Evolutionary conservation across 352 stramenopile species (phyloP), one percentile per base, ranked within the genome.

Genomic region (Globisporangium cystogenes): DNA sequence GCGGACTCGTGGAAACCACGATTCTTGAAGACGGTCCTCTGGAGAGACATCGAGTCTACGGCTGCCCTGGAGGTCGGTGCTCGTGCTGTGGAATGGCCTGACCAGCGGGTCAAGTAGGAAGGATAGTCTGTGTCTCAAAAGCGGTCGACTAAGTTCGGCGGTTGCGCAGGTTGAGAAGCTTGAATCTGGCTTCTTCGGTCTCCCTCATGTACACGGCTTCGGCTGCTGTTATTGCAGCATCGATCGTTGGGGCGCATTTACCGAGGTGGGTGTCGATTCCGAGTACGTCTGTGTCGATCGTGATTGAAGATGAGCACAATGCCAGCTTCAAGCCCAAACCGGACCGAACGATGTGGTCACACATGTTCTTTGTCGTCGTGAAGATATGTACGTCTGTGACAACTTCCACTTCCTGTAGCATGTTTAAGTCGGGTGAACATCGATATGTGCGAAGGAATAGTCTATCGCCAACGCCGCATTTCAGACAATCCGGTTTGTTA

Each of bases 21-120:
- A n/a, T n/a, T n/a, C 18, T 20, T 52, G n/a, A 52, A 37, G 47
- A 52, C 43, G 47, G 3, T 52, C 0, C 2, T 43, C n/a, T 31
- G 47, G 31, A 31, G 47, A 20, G 29, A 31, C 21, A 6, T 16
- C 20, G 8, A 27, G n/a, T 10, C 20, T 1, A 27, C 4, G 5
- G 1, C 4, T 3, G 11, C 3, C n/a, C 6, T 27, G 3, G 39
- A 11, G 21, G 1, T 4, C 39, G 39, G 4, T 26, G 39, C 3
- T 23, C 2, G 39, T n/a, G 7, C 7, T 45, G n/a, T 45, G 40
- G 40, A 23, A 18, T 7, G 40, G 29, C 1, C 20, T 45, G 1
- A 45, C 40, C 10, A 45, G 4, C 1, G 40, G 40, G 4, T 5
- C 14, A 45, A 45, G 40, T 45, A 29, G 18, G 7, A 4, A 44